Evolutionary conservation across 2,329 filamentous ascomycete species (phyloP).

Genomic region (Claviceps sp.): DNA sequence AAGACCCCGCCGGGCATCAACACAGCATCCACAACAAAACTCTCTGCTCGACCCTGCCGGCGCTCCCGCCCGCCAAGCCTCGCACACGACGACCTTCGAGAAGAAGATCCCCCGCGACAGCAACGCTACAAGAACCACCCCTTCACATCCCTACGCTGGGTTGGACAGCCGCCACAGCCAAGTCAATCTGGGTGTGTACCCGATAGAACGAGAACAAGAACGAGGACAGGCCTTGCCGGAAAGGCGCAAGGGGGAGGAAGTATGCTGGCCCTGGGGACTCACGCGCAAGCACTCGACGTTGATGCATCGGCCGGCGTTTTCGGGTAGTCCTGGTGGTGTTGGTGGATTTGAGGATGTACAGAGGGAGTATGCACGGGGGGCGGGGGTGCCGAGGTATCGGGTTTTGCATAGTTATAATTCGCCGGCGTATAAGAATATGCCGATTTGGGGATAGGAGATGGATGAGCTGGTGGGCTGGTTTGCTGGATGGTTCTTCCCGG

Average conservation of each 20-base stretch:
- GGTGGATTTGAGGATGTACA: too few species aligned
- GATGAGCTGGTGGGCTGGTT: too few species aligned
- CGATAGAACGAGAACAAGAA: background rate
- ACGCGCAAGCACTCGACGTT: slow-evolving; percentile 6
- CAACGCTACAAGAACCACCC: background rate
- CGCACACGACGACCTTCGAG: background rate
- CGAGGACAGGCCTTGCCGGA: background rate
- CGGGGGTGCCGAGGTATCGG: slow-evolving; percentile 27
- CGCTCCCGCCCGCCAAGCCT: background rate
- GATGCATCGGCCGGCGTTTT: slow-evolving; percentile 4
- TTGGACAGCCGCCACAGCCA: background rate
- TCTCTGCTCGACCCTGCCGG: background rate
- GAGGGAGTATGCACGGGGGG: too few species aligned
- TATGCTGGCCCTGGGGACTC: too few species aligned
- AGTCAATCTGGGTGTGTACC: background rate
- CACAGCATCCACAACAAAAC: background rate
- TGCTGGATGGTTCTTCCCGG: background rate
- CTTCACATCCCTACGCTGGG: background rate
- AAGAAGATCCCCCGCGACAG: background rate
- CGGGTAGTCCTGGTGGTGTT: background rate
- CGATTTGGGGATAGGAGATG: slow-evolving; percentile 36
- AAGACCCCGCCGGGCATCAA: background rate
- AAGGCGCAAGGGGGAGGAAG: too few species aligned
- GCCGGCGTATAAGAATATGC: slow-evolving; percentile 39
- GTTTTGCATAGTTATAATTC: slow-evolving; percentile 47